Evolutionary conservation across 2,329 filamentous ascomycete species (phyloP).

Genomic region (Penicillium nordicum): DNA sequence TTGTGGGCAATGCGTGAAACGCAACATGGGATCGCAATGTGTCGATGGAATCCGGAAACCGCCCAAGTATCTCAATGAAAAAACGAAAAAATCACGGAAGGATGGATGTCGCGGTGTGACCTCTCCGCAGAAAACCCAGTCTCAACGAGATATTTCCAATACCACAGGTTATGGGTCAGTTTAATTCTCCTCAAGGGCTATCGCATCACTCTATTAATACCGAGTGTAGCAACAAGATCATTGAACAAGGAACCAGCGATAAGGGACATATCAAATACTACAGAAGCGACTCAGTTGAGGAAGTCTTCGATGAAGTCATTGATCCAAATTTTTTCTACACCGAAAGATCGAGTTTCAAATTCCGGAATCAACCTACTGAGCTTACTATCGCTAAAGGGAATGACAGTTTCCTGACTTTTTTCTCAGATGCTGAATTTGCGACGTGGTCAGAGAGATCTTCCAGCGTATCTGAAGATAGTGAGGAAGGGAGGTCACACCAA

Average conservation of each 20-base stretch:
- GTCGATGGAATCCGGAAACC: constrained; percentile 11
- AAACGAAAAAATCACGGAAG: background rate
- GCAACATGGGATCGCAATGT: constrained; percentile 2
- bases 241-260: background rate
- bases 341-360: background rate
- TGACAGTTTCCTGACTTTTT: background rate
- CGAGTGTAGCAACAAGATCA: background rate
- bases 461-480: background rate
- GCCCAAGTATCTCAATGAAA: constrained; percentile 9
- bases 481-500: background rate
- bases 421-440: background rate
- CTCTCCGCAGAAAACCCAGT: background rate
- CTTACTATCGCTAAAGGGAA: background rate
- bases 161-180: background rate
- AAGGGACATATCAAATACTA: background rate
- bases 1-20: constrained; percentile 8
- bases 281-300: background rate
- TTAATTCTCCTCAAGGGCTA: background rate
- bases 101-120: background rate
- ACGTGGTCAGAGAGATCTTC: background rate
- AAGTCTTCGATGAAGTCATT: background rate
- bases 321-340: constrained; percentile 3
- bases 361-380: background rate
- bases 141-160: background rate
- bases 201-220: background rate